These are phyloP conservation scores for Nemophila menziesii DNA, from an alignment of 257 asterid genomes.

Conservation along the genomic window DNA sequence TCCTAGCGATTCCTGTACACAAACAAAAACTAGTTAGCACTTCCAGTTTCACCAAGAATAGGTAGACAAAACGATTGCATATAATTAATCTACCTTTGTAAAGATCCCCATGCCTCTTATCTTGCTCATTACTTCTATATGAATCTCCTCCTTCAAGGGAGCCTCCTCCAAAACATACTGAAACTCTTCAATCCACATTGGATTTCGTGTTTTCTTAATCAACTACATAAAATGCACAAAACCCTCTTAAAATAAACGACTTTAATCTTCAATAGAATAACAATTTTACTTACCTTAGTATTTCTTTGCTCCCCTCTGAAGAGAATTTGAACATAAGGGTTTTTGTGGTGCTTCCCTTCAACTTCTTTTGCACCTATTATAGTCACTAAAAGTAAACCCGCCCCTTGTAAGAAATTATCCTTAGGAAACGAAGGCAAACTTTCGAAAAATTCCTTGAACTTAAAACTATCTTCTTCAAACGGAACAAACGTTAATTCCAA, in stretches of 20 bases:
- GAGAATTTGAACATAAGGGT: slow-evolving; percentile 43
- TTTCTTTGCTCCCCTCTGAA: slow-evolving; percentile 53
- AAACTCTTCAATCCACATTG: slow-evolving; percentile 72
- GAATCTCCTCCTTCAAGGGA: slow-evolving; percentile 52
- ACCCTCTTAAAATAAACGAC: not conserved
- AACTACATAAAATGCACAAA: slow-evolving; percentile 19
- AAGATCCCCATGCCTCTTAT: slow-evolving; percentile 36
- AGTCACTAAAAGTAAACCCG: slow-evolving; percentile 57
- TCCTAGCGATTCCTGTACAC: slow-evolving; percentile 54
- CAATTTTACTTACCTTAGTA: slow-evolving; percentile 43
- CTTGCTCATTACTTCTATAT: slow-evolving; percentile 51
- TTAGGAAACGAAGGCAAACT: slow-evolving; percentile 17
- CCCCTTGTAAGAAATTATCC: slow-evolving; percentile 25
- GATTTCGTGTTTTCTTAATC: slow-evolving; percentile 47
- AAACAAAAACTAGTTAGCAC: not conserved
- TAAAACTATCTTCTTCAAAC: slow-evolving; percentile 51
- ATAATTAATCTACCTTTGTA: slow-evolving; percentile 30
- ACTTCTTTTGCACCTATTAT: slow-evolving; percentile 47
- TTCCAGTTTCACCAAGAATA: not conserved
- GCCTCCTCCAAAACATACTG: slow-evolving; percentile 64
- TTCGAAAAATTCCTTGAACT: slow-evolving; percentile 16
- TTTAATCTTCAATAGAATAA: not conserved
- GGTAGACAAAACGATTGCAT: not conserved
- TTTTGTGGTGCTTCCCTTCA: slow-evolving; percentile 53
- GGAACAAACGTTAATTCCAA: slow-evolving; percentile 51